Conservation (phyloP, 441 rosid genomes). For the Capsella rubella region DNA sequence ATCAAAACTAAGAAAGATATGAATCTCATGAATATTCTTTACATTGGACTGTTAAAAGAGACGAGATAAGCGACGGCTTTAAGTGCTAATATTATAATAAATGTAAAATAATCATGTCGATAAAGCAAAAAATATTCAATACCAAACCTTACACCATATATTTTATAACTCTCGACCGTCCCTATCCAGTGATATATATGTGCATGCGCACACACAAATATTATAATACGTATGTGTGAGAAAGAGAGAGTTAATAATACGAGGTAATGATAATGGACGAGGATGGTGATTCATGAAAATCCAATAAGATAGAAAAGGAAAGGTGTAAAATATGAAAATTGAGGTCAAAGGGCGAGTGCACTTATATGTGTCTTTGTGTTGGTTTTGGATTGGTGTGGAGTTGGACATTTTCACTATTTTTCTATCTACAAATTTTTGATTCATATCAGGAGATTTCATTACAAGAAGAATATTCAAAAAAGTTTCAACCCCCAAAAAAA, state of each 20-base stretch:
- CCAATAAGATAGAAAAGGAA: constrained; percentile 41
- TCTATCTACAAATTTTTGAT: constrained; percentile 13
- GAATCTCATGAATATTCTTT: constrained; percentile 10
- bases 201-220: constrained; percentile 31
- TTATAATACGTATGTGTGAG: background rate
- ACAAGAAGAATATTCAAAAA: constrained; percentile 35
- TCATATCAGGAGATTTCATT: constrained; percentile 40
- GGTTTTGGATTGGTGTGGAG: constrained; percentile 35
- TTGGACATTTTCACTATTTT: constrained; percentile 6
- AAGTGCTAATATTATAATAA: constrained; percentile 17
- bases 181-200: constrained; percentile 31
- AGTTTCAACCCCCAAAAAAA: background rate
- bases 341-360: constrained; percentile 41
- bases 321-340: constrained; percentile 35
- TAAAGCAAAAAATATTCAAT: constrained; percentile 26
- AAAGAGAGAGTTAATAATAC: constrained; percentile 33
- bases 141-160: constrained; percentile 16
- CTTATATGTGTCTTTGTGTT: constrained; percentile 26
- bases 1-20: constrained; percentile 20
- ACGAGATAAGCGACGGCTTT: constrained; percentile 25
- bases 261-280: constrained; percentile 44
- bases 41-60: constrained; percentile 34
- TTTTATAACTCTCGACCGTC: constrained; percentile 29
- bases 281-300: constrained; percentile 39
- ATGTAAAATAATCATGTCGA: background rate